Conservation (phyloP, 164 flowering plant genomes). For the Vitis rupestris region DNA sequence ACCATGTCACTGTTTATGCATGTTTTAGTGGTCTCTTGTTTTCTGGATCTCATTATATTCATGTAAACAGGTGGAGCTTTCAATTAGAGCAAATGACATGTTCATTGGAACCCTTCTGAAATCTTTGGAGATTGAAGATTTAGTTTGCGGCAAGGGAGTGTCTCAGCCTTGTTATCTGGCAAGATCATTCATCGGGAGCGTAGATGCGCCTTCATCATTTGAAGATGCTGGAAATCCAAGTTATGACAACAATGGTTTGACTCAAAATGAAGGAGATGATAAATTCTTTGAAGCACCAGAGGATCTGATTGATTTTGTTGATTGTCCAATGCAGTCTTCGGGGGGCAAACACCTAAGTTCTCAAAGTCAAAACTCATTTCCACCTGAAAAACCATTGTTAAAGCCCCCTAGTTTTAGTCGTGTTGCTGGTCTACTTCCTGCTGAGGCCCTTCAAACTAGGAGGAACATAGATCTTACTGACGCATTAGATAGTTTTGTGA, state of each 20-base stretch:
- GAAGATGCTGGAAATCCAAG: constrained; percentile 25
- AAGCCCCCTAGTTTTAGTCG: constrained; percentile 67
- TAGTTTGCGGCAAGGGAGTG: constrained; percentile 40
- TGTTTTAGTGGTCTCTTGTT: not conserved
- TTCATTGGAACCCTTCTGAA: constrained; percentile 81
- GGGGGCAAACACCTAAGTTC: constrained; percentile 21
- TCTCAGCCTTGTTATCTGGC: constrained; percentile 62
- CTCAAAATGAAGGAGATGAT: constrained; percentile 71
- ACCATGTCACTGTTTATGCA: not conserved
- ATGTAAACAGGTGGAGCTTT: constrained; percentile 72
- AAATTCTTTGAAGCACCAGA: constrained; percentile 90
- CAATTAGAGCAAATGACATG: constrained; percentile 71
- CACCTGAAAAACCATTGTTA: constrained; percentile 30
- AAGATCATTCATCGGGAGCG: constrained; percentile 64
- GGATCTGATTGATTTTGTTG: constrained; percentile 54
- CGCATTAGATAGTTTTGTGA: constrained; percentile 77
- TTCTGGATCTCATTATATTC: constrained; percentile 1
- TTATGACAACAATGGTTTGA: constrained; percentile 28
- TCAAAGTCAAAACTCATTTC: constrained; percentile 8
- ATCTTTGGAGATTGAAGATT: constrained; percentile 90
- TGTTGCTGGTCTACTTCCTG: constrained; percentile 68
- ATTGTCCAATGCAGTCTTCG: constrained; percentile 25
- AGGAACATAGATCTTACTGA: constrained; percentile 31
- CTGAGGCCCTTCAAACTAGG: constrained; percentile 26
- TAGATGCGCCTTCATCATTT: constrained; percentile 29